These are phyloP conservation scores for Tylopilus rubrobrunneus DNA, from an alignment of 768 basidiomycete genomes.

Conservation along the genomic window DNA sequence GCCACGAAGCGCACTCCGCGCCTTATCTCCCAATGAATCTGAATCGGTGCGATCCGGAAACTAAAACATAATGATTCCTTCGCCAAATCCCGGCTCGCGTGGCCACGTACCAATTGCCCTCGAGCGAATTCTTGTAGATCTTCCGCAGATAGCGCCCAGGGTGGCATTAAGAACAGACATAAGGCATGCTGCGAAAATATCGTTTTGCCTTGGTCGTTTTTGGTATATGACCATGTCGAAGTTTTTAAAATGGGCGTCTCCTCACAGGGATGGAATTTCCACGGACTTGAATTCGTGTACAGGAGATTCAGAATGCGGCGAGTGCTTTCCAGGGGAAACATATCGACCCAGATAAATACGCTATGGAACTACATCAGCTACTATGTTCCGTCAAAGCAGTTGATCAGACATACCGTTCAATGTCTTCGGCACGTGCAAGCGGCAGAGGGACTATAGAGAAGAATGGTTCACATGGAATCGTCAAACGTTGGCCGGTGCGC, in stretches of 20 bases:
- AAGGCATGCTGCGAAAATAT: constrained; percentile 17
- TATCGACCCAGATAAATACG: constrained; percentile 46
- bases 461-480: constrained; percentile 40
- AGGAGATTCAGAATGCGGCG: constrained; percentile 38
- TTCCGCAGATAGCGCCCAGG: constrained; percentile 34
- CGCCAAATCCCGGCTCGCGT: neutral
- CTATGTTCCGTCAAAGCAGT: neutral
- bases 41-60: constrained; percentile 18
- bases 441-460: constrained; percentile 34
- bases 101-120: constrained; percentile 18
- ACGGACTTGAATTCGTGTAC: constrained; percentile 27
- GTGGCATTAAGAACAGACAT: constrained; percentile 35
- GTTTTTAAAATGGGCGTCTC: constrained; percentile 23
- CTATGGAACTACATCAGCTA: constrained; percentile 26
- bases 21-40: constrained; percentile 1
- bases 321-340: constrained; percentile 49
- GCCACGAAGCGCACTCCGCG: constrained; percentile 24
- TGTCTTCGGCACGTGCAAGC: constrained; percentile 38
- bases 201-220: constrained; percentile 9
- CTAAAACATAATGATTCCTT: constrained; percentile 6
- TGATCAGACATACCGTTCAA: constrained; percentile 37
- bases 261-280: constrained; percentile 26
- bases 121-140: constrained; percentile 35
- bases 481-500: constrained; percentile 37
- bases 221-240: constrained; percentile 26